phyloP scores from a whole-genome alignment of 2,329 filamentous ascomycete species.

The Aspergillus piperis region DNA sequence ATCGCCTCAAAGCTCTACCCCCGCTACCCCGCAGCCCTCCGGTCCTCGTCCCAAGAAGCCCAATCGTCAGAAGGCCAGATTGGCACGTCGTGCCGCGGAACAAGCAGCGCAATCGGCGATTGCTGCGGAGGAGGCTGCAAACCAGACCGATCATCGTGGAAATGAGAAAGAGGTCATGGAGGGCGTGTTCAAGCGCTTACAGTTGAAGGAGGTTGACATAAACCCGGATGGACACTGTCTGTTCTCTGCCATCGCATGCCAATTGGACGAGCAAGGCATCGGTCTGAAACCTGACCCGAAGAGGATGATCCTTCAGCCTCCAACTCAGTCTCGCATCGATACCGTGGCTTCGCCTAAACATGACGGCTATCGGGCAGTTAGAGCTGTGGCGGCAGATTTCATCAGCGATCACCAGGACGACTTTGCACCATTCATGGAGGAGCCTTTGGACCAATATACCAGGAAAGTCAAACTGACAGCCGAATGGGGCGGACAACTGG shows the following conservation, averaged over 20 bases:
- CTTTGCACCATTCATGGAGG: slow-evolving; percentile 85
- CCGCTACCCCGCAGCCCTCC: slow-evolving; percentile 16
- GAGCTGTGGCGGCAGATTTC: slow-evolving; percentile 72
- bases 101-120: slow-evolving; percentile 67
- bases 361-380: slow-evolving; percentile 65
- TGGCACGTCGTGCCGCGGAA: slow-evolving; percentile 86
- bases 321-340: slow-evolving; percentile 33
- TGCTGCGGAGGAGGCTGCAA: slow-evolving; percentile 73
- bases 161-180: slow-evolving; percentile 72
- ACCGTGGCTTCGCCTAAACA: slow-evolving; percentile 40
- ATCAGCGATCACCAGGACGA: slow-evolving; percentile 74
- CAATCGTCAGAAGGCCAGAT: slow-evolving; percentile 86
- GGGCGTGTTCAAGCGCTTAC: slow-evolving; percentile 62
- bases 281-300: slow-evolving; percentile 40
- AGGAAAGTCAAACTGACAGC: slow-evolving; percentile 79
- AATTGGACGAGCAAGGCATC: slow-evolving; percentile 59
- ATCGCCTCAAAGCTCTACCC: slow-evolving; percentile 12
- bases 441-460: slow-evolving; percentile 72
- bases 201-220: slow-evolving; percentile 75
- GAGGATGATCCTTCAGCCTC: slow-evolving; percentile 34
- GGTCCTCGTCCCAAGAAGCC: slow-evolving; percentile 63
- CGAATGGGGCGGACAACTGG: slow-evolving; percentile 94
- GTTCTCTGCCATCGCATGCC: slow-evolving; percentile 87
- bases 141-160: slow-evolving; percentile 71
- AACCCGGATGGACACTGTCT: slow-evolving; percentile 91